Base-by-base conservation (phyloP, 1,139 yeast genomes). In the Pichia sp. region DNA sequence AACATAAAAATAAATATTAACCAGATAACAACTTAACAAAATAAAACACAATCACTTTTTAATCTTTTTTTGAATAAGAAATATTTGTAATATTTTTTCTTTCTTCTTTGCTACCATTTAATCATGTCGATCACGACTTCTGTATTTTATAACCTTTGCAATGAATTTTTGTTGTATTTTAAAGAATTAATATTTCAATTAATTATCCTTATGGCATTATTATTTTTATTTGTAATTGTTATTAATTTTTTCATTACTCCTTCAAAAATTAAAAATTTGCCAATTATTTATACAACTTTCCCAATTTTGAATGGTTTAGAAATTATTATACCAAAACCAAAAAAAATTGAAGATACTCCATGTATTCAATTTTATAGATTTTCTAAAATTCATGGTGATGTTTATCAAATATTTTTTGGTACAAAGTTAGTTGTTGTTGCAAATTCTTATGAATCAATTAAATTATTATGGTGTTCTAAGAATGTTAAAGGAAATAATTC, bases 371-470 rank as follows among this genome's bases (percentile, higher is more conserved):
- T 75, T 60, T 56, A 66, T 52, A 54, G 63, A n/a, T 79, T 88
- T 83, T 55, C 75, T 0, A 47, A 64, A 28, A 51, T 54, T 26
- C 74, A 74, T 54, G 73, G 77, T 0, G 68, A 75, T 3, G 73
- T 83, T 1, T 83, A 75, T 58, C 92, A 84, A 57, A 70, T 84
- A 33, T 66, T 85, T 42, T 63, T 85, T 47, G 95, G 95, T 0
- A 66, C 64, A 31, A 69, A 66, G 46, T 67, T 76, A 9, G 75
- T 81, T 0, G 72, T 86, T 7, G 83, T 86, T 32, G 90, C 81
- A 9, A 84, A 86, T 60, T 73, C 83, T 0, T 80, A 68, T 57
- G 73, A 72, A 2, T 74, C 83, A 6, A 79, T 81, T 1, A 63
- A 66, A 39, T 65, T 68, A 33, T 64, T 86, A 4, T 84, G 88